phyloP scores from a whole-genome alignment of 768 basidiomycete genomes.

The Termitomyces sp. region DNA sequence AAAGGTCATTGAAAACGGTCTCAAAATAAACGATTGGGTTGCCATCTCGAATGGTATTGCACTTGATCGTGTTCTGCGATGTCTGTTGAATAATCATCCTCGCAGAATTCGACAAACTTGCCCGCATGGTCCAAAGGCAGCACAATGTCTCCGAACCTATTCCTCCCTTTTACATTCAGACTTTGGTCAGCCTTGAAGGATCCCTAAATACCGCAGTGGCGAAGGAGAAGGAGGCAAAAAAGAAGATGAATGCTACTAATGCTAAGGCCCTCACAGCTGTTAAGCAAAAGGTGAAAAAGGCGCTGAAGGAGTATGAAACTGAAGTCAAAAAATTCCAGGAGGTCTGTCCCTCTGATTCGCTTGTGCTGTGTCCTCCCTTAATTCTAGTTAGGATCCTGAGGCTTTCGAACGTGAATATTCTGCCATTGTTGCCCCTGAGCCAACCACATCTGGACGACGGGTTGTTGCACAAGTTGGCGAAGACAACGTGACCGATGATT shows the following conservation, averaged over 20 bases:
- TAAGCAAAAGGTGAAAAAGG: constrained; percentile 96
- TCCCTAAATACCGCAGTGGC: constrained; percentile 67
- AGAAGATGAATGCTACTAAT: constrained; percentile 94
- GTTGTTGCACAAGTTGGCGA: constrained; percentile 27
- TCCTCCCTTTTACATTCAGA: constrained; percentile 80
- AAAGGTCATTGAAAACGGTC: constrained; percentile 87
- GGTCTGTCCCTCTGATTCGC: constrained; percentile 34
- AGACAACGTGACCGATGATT: constrained; percentile 59
- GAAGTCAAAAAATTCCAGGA: constrained; percentile 75
- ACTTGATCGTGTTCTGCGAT: background rate
- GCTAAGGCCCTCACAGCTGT: constrained; percentile 94
- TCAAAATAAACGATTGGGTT: constrained; percentile 97
- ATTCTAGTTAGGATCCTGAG: constrained; percentile 68
- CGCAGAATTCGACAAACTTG: constrained; percentile 92
- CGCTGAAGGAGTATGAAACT: constrained; percentile 79
- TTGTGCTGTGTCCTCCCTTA: background rate
- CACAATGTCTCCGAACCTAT: constrained; percentile 82
- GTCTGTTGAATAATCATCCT: background rate
- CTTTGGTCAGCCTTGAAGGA: constrained; percentile 66
- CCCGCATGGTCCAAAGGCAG: constrained; percentile 84
- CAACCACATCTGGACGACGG: constrained; percentile 32
- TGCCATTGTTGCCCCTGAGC: constrained; percentile 41
- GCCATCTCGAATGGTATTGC: constrained; percentile 74
- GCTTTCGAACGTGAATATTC: constrained; percentile 77
- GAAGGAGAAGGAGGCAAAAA: constrained; percentile 89